Percentiles rank a stretch among this genome's conserved stretches.
phyloP scores from a whole-genome alignment of 805 yeast genomes.

The Teunomyces kruisii region DNA sequence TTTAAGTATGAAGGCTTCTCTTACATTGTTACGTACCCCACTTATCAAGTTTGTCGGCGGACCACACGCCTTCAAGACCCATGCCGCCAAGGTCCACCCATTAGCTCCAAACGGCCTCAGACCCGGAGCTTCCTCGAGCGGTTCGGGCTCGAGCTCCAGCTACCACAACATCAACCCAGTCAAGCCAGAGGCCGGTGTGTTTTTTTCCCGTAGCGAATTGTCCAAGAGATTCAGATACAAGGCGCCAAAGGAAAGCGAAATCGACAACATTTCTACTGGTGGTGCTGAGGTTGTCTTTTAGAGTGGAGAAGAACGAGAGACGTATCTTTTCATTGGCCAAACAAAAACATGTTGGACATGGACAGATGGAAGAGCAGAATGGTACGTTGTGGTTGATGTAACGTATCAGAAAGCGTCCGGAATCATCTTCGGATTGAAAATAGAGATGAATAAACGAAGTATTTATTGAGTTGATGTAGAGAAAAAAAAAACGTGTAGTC shows the following conservation, averaged over 20 bases:
- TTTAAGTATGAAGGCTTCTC: slow-evolving; percentile 31
- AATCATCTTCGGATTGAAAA: not conserved
- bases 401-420: not conserved
- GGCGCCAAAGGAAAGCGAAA: slow-evolving; percentile 63
- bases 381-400: no score
- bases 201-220: slow-evolving; percentile 59
- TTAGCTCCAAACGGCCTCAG: slow-evolving; percentile 44
- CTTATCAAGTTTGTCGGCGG: slow-evolving; percentile 87
- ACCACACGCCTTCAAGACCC: slow-evolving; percentile 49
- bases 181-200: slow-evolving; percentile 41
- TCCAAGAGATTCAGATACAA: slow-evolving; percentile 74
- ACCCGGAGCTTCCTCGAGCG: slow-evolving; percentile 25
- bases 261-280: slow-evolving; percentile 76
- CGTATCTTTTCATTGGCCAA: no score
- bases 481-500: no score
- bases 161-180: slow-evolving; percentile 34
- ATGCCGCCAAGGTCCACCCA: slow-evolving; percentile 35
- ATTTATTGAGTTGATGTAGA: no score
- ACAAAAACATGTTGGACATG: no score
- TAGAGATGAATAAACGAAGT: not conserved
- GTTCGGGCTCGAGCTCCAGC: slow-evolving; percentile 10
- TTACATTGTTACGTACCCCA: slow-evolving; percentile 49
- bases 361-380: no score
- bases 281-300: slow-evolving; percentile 68
- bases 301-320: not conserved